A percentile compares a stretch with the other conserved stretches of the same genome.
Evolutionary conservation across 148 eudicot species (phyloP).

Genomic region (Fagopyrum homotropicum): DNA sequence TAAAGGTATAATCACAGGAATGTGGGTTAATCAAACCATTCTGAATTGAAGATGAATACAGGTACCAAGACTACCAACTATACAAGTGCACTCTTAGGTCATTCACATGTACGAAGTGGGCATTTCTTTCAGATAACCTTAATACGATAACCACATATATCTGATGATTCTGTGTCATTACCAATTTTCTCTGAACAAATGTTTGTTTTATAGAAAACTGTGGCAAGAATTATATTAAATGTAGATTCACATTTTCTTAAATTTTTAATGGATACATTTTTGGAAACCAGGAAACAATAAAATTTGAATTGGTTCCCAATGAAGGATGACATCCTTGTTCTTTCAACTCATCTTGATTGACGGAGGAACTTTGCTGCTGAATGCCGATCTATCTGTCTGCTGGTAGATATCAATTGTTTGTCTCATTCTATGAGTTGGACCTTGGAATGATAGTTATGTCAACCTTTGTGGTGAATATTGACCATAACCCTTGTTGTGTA

Average conservation of each 20-base stretch:
- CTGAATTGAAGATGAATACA: background rate
- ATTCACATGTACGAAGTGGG: background rate
- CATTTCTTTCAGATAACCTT: background rate
- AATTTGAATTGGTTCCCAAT: background rate
- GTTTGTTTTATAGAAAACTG: background rate
- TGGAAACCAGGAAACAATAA: background rate
- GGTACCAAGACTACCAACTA: background rate
- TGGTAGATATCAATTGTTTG: background rate
- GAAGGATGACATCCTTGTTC: background rate
- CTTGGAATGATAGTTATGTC: background rate
- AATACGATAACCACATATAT: background rate
- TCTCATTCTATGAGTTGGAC: background rate
- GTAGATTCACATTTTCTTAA: background rate
- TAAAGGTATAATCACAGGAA: background rate
- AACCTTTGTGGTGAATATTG: background rate
- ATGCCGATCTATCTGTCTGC: background rate
- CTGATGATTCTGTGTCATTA: background rate
- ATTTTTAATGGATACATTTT: background rate
- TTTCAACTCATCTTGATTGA: background rate
- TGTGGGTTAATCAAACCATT: background rate
- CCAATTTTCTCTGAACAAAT: background rate
- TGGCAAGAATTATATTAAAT: background rate
- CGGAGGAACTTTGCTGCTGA: background rate
- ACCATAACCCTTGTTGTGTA: background rate
- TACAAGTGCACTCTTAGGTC: background rate